Conservation (phyloP, 2,329 filamentous ascomycete species). For the Pseudopithomyces chartarum region DNA sequence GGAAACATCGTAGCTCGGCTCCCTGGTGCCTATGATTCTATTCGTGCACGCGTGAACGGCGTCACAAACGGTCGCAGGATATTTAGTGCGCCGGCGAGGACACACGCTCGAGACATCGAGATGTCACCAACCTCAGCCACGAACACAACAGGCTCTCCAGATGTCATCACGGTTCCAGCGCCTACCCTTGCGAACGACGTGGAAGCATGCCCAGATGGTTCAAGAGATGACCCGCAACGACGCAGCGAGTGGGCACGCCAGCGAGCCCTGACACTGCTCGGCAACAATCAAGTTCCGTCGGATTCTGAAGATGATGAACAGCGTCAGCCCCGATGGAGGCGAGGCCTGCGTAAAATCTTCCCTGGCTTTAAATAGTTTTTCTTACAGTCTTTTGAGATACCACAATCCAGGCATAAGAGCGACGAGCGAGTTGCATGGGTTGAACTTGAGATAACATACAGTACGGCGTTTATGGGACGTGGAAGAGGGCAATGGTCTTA, state of each 20-base stretch:
- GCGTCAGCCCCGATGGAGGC: constrained; percentile 28
- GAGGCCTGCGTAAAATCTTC: constrained; percentile 38
- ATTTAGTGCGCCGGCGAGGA: constrained; percentile 35
- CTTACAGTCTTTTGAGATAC: constrained; percentile 10
- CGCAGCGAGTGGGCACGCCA: constrained; percentile 53
- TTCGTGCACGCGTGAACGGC: constrained; percentile 31
- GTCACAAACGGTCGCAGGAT: constrained; percentile 32
- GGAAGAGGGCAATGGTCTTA: not conserved
- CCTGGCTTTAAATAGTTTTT: constrained; percentile 34
- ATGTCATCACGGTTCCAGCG: constrained; percentile 5
- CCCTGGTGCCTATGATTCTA: constrained; percentile 23
- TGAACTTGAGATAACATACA: not conserved
- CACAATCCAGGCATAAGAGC: not conserved
- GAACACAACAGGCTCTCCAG: not conserved
- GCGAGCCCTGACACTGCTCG: constrained; percentile 51
- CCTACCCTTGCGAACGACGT: not conserved
- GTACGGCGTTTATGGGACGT: not conserved
- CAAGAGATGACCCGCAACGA: constrained; percentile 24
- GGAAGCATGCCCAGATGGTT: constrained; percentile 8
- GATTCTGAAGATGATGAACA: constrained; percentile 31
- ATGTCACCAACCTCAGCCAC: constrained; percentile 21
- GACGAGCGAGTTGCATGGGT: not conserved
- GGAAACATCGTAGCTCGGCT: constrained; percentile 5
- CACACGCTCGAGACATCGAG: constrained; percentile 35
- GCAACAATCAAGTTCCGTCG: constrained; percentile 29